Evolutionary conservation across 345 rosid species (phyloP).

Genomic region (Trapa incisa): DNA sequence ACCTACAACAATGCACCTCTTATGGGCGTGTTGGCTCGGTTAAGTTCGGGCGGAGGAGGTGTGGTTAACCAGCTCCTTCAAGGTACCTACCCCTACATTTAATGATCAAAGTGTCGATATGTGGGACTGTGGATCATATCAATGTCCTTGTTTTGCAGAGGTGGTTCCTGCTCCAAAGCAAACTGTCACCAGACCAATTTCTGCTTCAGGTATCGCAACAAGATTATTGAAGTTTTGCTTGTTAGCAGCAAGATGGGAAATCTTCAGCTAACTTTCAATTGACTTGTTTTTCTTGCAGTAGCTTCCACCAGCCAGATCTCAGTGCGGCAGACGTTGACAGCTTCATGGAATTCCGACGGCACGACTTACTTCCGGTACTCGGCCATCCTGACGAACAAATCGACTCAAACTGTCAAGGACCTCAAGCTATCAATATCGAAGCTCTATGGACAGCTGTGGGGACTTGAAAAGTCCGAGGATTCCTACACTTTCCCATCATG

Average conservation of each 20-base stretch:
- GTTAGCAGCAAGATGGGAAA: neutral
- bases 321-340: constrained; percentile 62
- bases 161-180: constrained; percentile 39
- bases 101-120: no score
- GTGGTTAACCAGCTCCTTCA: constrained; percentile 84
- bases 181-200: constrained; percentile 29
- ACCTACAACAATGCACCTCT: constrained; percentile 97
- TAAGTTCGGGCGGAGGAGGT: constrained; percentile 41
- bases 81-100: constrained; percentile 23
- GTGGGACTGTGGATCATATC: no score
- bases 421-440: constrained; percentile 60
- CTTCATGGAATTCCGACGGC: constrained; percentile 70
- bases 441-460: constrained; percentile 95
- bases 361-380: constrained; percentile 80
- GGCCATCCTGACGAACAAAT: constrained; percentile 57
- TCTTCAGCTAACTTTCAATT: neutral
- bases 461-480: constrained; percentile 42
- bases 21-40: constrained; percentile 76
- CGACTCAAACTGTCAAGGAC: constrained; percentile 44
- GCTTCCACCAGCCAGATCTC: constrained; percentile 47
- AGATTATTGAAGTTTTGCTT: no score
- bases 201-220: constrained; percentile 40
- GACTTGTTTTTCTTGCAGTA: constrained; percentile 20
- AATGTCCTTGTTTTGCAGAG: constrained; percentile 17
- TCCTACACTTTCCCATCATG: constrained; percentile 65